Evolutionary conservation across 306 rosid species (phyloP), one percentile per base, ranked within the genome.

Genomic region (Fagus crenata): DNA sequence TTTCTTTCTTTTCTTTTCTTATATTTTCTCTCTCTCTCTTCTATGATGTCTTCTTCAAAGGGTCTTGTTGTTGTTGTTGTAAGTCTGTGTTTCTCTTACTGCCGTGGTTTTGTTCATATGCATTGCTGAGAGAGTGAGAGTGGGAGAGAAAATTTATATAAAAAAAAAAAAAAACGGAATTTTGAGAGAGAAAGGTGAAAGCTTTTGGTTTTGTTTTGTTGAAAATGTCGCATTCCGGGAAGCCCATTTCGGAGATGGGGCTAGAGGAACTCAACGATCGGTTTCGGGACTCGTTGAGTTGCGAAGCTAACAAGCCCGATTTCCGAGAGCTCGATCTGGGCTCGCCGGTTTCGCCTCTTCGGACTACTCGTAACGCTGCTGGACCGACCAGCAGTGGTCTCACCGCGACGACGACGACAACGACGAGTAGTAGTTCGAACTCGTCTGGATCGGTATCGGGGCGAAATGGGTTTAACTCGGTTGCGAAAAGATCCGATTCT

Each of bases 361-460:
- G 97, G 43, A 73, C 89, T 7, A 73, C 89, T 7, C 91, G 91
- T 7, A 81, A 80, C 5, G 58, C 73, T 46, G 86, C 28, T 22
- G 28, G 84, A 31, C 73, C 56, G 1, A 39, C 77, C 17, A 17
- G 56, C 7, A 87, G 83, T 33, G 86, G 84, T 1, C 83, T 77
- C 35, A 51, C 88, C 83, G 83, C 81, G 49, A 60, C 90, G 2
- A 84, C 90, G 1, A 55, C 61, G 8, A 55, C 61, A 17, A 60
- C 67, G 0, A 87, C 86, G 0, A 94, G 97, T 14, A 90, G 89
- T 49, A 92, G 98, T 64, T 94, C 98, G 1, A 91, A 97, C 73
- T 94, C 98, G 0, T 94, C 98, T 3, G 98, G 98, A 77, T 94
- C 97, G 60, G 77, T 85, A 35, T 94, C 98, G 4, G 96, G 98